Base-by-base conservation (phyloP, 345 rosid species). In the Citrus maxima region DNA sequence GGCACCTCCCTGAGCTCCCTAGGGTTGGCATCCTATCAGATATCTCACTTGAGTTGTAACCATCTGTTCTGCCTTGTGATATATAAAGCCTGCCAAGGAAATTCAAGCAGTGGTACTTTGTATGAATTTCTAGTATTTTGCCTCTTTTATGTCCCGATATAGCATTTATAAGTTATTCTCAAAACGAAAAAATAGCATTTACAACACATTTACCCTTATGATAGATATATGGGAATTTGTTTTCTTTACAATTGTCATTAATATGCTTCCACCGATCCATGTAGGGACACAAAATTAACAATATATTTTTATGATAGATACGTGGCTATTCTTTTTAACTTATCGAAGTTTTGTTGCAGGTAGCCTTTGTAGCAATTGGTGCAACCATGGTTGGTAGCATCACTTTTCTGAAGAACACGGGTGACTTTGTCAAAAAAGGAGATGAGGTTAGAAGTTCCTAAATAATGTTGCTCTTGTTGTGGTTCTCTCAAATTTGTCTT, bases 331-430 rank as follows among this genome's bases (percentile, higher is more conserved):
- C 70, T 55, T 27, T 42, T 30, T 70, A 49, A 27, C 58, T 35
- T 24, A n/a, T 74, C 40, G 12, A 35, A 14, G 67, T 32, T 67
- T 10, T 76, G 58, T 67, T 74, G 77, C 86, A 93, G 99, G 97
- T 95, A 58, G 99, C 98, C 62, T 89, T 95, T 84, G 89, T 93
- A 81, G 98, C 99, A 22, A 93, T 95, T 30, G 95, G 99, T 62
- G 99, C 99, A 79, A 92, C 99, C 46, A 92, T 95, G 99, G 99
- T 95, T 65, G 98, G 99, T 75, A 91, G 98, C 82, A 92, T 93
- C 66, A 90, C 83, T 73, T 91, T 95, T 71, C 49, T 79, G 54
- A 93, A 84, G 80, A 77, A 88, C 79, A 82, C 88, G 79, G 93
- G 96, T 32, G 98, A 91, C 59, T 34, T 42, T 78, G 89, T 87